Base-by-base conservation (phyloP, 495 filamentous ascomycete genomes). In the Amphirosellinia nigrospora region DNA sequence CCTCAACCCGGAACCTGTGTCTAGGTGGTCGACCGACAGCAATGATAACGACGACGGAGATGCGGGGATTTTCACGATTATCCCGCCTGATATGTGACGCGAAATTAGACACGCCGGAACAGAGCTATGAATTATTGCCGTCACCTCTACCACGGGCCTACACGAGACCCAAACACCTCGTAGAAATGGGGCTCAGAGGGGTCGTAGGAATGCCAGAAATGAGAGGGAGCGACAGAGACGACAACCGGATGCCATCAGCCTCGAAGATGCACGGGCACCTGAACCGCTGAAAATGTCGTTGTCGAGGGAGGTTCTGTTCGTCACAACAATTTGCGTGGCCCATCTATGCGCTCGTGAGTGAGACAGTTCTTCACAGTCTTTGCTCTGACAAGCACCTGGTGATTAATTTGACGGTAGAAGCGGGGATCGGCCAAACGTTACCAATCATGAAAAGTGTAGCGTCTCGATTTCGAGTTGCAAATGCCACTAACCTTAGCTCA, bases 401-500 rank as follows among this genome's bases (percentile, higher is more conserved):
- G 26, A 28, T 50, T 64, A 36, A 64, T 26, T 38, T 43, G 83
- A 76, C 56, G 84, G 81, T 82, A 71, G 86, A 86, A 55, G 81
- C 55, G 19, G 87, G 86, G 66, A 80, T 81, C 4, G 73, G 75
- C 68, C 75, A 77, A 64, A 74, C 75, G 9, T 30, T 75, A 34
- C 70, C 75, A 11, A 79, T 73, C 36, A 39, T 72, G 30, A 70
- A 58, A 16, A 68, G 68, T 34, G 71, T 71, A 3, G 65, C 61
- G 9, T 48, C 65, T n/a, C 71, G 52, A 45, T 87, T 89, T 62
- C 78, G 75, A 46, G 79, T 81, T 21, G 69, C 45, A 1, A 81
- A 81, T 45, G 74, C 80, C 1, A 82, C 79, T 4, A 73, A 81
- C 30, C 73, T 86, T 52, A 84, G 79, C 60, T 87, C 87, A 83